Percentiles rank a stretch among this genome's conserved stretches.
Evolutionary conservation across 371 early-diverging fungal genomes (phyloP).

Genomic region (Saksenaea vasiformis): DNA sequence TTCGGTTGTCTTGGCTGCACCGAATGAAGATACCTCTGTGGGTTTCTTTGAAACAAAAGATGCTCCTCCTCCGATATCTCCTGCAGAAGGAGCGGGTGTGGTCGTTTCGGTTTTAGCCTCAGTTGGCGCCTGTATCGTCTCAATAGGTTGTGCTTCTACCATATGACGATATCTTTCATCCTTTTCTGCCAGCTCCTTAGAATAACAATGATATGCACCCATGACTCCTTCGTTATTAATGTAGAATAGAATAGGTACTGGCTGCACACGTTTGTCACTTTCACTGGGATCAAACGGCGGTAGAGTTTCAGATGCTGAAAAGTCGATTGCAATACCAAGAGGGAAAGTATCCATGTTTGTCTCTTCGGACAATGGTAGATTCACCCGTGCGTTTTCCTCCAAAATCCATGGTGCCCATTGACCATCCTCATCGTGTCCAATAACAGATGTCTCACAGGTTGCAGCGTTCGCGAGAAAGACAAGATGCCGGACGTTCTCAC

Average conservation of each 20-base stretch:
- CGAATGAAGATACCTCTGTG: neutral
- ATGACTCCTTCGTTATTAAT: conserved; percentile 48
- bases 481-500: conserved; percentile 30
- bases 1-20: neutral
- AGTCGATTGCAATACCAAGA: conserved; percentile 46
- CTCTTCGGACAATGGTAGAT: conserved; percentile 39
- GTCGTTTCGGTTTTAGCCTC: neutral
- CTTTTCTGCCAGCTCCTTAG: conserved; percentile 31
- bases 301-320: conserved; percentile 33
- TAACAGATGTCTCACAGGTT: conserved; percentile 37
- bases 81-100: neutral
- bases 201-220: conserved; percentile 45
- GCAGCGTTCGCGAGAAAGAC: conserved; percentile 43
- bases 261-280: conserved; percentile 27
- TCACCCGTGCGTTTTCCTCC: conserved; percentile 30
- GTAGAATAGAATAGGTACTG: conserved; percentile 43
- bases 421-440: conserved; percentile 37
- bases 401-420: conserved; percentile 48
- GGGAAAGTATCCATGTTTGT: conserved; percentile 42
- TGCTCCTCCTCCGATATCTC: neutral
- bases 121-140: conserved; percentile 10
- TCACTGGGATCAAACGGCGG: conserved; percentile 42
- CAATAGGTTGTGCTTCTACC: conserved; percentile 12
- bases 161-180: conserved; percentile 31
- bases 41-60: conserved; percentile 1